A percentile compares a stretch with the other conserved stretches of the same genome.
These are phyloP conservation scores for Podospora pseudopauciseta DNA, from an alignment of 495 filamentous ascomycete genomes.

Conservation along the genomic window DNA sequence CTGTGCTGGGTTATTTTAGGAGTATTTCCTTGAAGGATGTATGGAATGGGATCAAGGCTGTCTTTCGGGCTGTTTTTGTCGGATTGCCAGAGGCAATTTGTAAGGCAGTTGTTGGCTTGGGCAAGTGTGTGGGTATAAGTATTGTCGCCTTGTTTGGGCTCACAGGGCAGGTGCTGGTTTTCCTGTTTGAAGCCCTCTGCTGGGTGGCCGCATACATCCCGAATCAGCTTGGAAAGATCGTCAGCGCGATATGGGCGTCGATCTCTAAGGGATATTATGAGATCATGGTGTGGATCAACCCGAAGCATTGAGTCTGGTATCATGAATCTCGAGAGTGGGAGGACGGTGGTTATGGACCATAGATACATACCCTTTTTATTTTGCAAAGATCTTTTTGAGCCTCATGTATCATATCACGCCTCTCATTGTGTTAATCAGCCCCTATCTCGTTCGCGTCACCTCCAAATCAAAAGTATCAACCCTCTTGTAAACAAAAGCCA, in stretches of 20 bases:
- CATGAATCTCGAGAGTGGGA: background rate
- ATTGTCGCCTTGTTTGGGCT: slow-evolving; percentile 33
- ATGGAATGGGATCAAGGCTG: slow-evolving; percentile 33
- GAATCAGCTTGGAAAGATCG: slow-evolving; percentile 32
- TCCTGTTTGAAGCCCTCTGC: slow-evolving; percentile 24
- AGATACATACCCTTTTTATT: background rate
- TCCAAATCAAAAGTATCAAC: background rate
- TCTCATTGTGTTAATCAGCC: background rate
- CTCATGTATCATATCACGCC: background rate
- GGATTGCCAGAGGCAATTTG: slow-evolving; percentile 32
- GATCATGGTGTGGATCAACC: slow-evolving; percentile 41
- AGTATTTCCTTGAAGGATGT: slow-evolving; percentile 39
- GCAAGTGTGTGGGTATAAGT: slow-evolving; percentile 22
- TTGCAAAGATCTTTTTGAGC: background rate
- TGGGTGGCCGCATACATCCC: slow-evolving; percentile 35
- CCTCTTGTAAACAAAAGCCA: background rate
- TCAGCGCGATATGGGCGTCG: slow-evolving; percentile 30
- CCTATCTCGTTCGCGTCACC: background rate
- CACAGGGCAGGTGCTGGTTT: slow-evolving; percentile 29
- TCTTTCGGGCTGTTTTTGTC: slow-evolving; percentile 33
- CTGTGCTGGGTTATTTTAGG: slow-evolving; percentile 36
- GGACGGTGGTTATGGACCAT: background rate
- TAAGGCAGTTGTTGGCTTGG: slow-evolving; percentile 24
- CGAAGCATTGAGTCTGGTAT: slow-evolving; percentile 29
- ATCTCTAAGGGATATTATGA: slow-evolving; percentile 37